Evolutionary conservation across 1,139 yeast genomes (phyloP), one percentile per base, ranked within the genome.

Genomic region (Candida buenavistaensis): DNA sequence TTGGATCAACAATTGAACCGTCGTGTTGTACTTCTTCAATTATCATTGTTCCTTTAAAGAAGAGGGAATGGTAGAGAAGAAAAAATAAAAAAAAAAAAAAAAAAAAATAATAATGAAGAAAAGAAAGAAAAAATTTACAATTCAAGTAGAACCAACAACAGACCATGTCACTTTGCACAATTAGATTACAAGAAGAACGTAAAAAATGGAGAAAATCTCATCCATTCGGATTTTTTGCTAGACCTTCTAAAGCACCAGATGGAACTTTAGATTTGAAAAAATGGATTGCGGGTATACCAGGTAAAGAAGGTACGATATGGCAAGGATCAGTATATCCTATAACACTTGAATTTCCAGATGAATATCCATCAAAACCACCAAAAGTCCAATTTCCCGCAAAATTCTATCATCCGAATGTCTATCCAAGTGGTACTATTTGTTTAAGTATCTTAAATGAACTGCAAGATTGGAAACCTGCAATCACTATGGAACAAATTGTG

Each of bases 181-280:
- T 80, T 44, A 75, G 96, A 48, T 72, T 88, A 39, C 95, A 87
- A 55, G 94, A 85, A 57, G 95, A 86, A 59, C 71, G 97, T 57
- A 92, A 90, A 62, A 90, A 85, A 58, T 92, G 99, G 99, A 80
- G 99, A 50, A 92, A 89, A 59, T 97, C 90, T 57, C 99, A 94
- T 58, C 99, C 99, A 0, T 92, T 89, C 61, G 98, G 98, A 3
- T 92, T 92, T 61, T 89, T 67, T 50, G 98, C 98, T 25, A 88
- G 86, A 54, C 99, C 99, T 5, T 59, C 68, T 27, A 90, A 86
- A 56, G 68, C 72, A 11, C 54, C 68, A 3, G 96, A 89, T 53
- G 98, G 98, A 1, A 70, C 89, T 1, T 69, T 92, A 47, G 90
- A 92, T 57, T 69, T 92, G 44, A 86, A 85, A 53, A 75, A 63